Evolutionary conservation across 192 early-diverging fungal genomes (phyloP).

Genomic region (Gryganskiella cystojenkinii): DNA sequence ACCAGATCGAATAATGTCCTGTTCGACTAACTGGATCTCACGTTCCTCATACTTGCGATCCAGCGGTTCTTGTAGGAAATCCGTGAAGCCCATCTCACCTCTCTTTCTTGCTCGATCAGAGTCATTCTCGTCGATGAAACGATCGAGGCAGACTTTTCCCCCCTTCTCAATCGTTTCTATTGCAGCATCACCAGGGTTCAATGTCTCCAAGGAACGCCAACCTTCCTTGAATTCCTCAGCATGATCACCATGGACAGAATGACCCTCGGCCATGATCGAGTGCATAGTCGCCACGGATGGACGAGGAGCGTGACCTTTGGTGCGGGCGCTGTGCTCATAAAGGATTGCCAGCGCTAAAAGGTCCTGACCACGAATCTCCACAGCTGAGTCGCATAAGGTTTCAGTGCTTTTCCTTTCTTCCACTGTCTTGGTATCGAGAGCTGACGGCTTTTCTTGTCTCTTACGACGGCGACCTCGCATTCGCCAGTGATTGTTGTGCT

Average conservation of each 20-base stretch:
- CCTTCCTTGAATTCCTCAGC: neutral
- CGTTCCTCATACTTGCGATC: constrained; percentile 21
- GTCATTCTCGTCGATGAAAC: neutral
- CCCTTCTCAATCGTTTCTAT: neutral
- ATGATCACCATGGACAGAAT: neutral
- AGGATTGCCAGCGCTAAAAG: constrained; percentile 10
- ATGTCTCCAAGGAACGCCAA: neutral
- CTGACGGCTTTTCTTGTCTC: no score
- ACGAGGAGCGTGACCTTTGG: constrained; percentile 4
- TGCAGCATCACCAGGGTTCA: neutral
- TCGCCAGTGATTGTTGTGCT: no score
- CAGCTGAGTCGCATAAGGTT: constrained; percentile 29
- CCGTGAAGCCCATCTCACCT: constrained; percentile 4
- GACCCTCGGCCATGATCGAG: constrained; percentile 30
- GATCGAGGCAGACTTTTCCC: neutral
- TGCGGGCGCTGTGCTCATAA: constrained; percentile 18
- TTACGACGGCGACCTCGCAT: no score
- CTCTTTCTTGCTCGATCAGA: neutral
- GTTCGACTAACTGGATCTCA: constrained; percentile 34
- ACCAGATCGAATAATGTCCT: constrained; percentile 41
- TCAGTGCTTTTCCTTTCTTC: constrained; percentile 17
- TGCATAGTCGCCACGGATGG: constrained; percentile 30
- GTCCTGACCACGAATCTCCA: constrained; percentile 27
- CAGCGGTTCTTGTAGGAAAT: constrained; percentile 13
- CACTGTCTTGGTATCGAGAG: no score